Conservation (phyloP, 2,329 filamentous ascomycete genomes). For the Colletotrichum salicis region DNA sequence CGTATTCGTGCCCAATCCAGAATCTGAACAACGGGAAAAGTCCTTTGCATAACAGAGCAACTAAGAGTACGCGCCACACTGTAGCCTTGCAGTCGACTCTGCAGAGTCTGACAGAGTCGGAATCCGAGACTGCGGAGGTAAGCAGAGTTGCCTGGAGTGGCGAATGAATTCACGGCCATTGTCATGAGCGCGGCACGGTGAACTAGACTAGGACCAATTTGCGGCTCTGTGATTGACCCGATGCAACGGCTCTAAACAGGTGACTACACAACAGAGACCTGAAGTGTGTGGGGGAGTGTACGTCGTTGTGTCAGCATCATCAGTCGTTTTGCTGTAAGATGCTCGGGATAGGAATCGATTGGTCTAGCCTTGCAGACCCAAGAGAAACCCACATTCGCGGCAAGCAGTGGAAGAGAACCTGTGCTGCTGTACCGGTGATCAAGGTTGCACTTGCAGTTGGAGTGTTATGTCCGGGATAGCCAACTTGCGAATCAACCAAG, state of each 20-base stretch:
- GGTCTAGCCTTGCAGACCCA: neutral
- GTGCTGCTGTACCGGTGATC: neutral
- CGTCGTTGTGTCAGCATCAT: slow-evolving; percentile 2
- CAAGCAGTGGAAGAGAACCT: neutral
- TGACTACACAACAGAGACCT: neutral
- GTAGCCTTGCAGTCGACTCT: neutral
- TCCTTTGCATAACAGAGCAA: neutral
- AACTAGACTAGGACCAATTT: neutral
- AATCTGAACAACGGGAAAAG: neutral
- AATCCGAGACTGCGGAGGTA: too few species aligned
- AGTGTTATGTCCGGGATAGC: too few species aligned
- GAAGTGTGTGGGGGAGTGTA: neutral
- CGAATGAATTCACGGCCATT: neutral
- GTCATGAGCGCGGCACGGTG: too few species aligned
- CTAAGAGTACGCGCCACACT: neutral
- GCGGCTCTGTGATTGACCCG: neutral
- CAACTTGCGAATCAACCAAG: neutral
- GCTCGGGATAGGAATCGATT: neutral
- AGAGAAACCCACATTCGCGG: neutral
- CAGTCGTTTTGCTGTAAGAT: neutral
- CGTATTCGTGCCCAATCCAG: neutral
- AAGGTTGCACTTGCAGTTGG: neutral
- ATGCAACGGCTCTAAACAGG: neutral
- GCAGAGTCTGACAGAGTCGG: neutral
- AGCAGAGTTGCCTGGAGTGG: slow-evolving; percentile 7